Evolutionary conservation across 768 basidiomycete species (phyloP), one percentile per base, ranked within the genome.

Genomic region (Naganishia kalamii): DNA sequence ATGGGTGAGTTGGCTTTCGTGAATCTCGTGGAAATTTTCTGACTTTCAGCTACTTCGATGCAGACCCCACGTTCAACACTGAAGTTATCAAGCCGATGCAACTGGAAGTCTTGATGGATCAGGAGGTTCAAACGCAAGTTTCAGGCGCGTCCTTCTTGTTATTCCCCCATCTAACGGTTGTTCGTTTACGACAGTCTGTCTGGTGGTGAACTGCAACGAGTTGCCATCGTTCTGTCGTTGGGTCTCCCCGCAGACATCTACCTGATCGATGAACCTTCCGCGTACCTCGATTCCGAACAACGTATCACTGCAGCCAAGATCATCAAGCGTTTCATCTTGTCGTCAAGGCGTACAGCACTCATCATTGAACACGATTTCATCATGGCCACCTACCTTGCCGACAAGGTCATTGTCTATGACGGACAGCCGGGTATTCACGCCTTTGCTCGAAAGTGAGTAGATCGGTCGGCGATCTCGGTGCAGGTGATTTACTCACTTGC

Each of bases 281-380:
- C 77, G 32, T 76, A 76, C 87, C 82, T 99, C 71, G 96, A 99
- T 76, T 97, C 94, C 33, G 96, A 99, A 77, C 96, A 99, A 78
- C 96, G 96, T 86, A 98, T 99, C 77, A 90, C 93, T 69, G 90
- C 94, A 19, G 87, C 88, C 75, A 94, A 97, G 77, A 92, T 98
- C 72, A 98, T 99, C 82, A 98, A 99, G 80, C 87, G 94, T 51
- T 97, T 94, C 80, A 90, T 99, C 74, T 86, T 98, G 32, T 89
- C 96, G 74, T 85, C 92, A 15, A 96, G 96, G 83, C 92, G 93
- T 81, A 98, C 93, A 0, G 96, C 96, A 0, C 97, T 99, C 78
- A 85, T 99, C 72, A 97, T 99, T 74, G 96, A 99, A 84, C 96
- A 99, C 86, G 94, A 98, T 82, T 97, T 99, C 79, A 96, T 98